phyloP scores from a whole-genome alignment of 2,329 filamentous ascomycete species.

The Aspergillus fijiensis region DNA sequence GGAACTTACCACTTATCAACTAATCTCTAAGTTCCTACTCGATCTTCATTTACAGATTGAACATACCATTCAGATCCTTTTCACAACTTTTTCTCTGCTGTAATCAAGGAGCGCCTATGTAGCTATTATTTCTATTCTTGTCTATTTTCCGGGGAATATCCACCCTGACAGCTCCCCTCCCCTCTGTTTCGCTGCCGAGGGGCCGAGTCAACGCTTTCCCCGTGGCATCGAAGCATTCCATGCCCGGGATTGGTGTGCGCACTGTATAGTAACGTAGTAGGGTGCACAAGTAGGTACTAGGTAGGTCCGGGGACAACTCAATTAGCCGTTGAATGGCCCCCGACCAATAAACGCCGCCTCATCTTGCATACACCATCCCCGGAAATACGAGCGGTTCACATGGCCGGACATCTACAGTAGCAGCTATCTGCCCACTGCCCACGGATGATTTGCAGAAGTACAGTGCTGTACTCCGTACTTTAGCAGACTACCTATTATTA shows the following conservation, averaged over 20 bases:
- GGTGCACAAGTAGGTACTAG: too few relatives aligned
- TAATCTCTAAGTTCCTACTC: slow-evolving; percentile 11
- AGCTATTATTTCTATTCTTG: not conserved
- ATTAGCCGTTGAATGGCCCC: slow-evolving; percentile 9
- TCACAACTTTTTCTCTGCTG: not conserved
- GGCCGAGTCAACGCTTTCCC: not conserved
- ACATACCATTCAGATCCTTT: not conserved
- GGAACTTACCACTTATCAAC: slow-evolving; percentile 23
- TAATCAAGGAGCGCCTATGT: not conserved
- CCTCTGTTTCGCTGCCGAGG: not conserved
- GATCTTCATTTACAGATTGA: slow-evolving; percentile 1
- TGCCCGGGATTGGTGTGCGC: not conserved
- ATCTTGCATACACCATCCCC: slow-evolving; percentile 12
- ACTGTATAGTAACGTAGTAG: too few relatives aligned
- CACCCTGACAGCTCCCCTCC: not conserved
- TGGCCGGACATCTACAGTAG: not conserved
- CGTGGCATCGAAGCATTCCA: slow-evolving; percentile 1
- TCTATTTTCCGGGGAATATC: slow-evolving; percentile 1
- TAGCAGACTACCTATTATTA: not conserved
- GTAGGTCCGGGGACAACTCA: not conserved
- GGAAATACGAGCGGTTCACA: slow-evolving; percentile 11
- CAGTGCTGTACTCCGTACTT: too few relatives aligned
- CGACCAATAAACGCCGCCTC: slow-evolving; percentile 17
- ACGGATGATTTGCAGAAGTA: not conserved
- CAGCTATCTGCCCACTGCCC: too few relatives aligned